A percentile compares a stretch with the other conserved stretches of the same genome.
phyloP scores from a whole-genome alignment of 176 grass and related monocot species.

The Saccharum spontaneum region DNA sequence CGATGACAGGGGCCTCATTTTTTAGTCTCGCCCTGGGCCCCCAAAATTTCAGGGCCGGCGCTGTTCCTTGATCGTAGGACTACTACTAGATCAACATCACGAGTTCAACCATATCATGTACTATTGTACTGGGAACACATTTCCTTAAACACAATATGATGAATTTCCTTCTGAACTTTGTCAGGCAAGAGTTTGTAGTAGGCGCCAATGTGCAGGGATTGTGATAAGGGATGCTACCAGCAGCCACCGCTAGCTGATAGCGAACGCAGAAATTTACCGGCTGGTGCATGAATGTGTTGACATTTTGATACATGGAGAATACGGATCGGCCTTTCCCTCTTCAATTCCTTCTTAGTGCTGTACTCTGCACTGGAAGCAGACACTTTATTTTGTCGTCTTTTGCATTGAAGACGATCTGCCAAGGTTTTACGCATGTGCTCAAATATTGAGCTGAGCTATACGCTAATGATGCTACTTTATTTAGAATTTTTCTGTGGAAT shows the following conservation, averaged over 20 bases:
- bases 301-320: slow-evolving; percentile 15
- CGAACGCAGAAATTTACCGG: neutral
- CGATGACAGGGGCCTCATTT: no score
- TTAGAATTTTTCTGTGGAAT: neutral
- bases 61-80: neutral
- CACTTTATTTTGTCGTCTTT: slow-evolving; percentile 13
- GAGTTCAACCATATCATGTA: neutral
- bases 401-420: neutral
- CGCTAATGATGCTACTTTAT: neutral
- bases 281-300: slow-evolving; percentile 34
- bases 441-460: neutral
- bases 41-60: no score
- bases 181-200: neutral
- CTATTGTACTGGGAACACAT: neutral
- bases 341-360: neutral
- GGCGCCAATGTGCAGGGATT: neutral
- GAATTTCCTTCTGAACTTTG: neutral
- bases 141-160: neutral
- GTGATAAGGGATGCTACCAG: neutral
- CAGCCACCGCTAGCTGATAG: neutral
- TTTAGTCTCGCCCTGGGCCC: no score
- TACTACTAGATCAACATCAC: neutral
- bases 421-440: slow-evolving; percentile 15
- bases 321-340: neutral
- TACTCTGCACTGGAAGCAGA: neutral